A percentile compares a stretch with the other conserved stretches of the same genome.
Conservation (phyloP, 2,329 filamentous ascomycete species). For the Sporothrix sp. region DNA sequence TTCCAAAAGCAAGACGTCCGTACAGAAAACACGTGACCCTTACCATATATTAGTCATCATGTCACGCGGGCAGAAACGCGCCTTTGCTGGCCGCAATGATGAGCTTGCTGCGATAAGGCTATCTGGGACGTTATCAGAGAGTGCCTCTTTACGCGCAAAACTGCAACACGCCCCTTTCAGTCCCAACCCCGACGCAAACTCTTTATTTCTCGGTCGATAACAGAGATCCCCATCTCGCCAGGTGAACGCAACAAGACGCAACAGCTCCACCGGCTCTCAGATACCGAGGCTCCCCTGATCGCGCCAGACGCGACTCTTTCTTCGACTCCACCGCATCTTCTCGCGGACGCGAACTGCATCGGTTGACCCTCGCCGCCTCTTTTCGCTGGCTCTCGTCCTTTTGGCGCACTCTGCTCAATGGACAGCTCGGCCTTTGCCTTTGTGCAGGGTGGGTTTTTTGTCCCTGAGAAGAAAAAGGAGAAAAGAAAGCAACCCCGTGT, state of each 20-base stretch:
- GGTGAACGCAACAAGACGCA: too few species aligned
- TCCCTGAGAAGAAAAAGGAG: too few species aligned
- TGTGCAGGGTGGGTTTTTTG: conserved; percentile 4
- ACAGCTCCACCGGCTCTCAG: not conserved
- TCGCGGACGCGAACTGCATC: not conserved
- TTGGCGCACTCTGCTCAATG: conserved; percentile 5
- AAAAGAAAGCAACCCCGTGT: too few species aligned
- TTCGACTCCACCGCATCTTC: not conserved
- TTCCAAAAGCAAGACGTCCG: not conserved
- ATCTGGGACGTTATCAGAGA: conserved; percentile 7
- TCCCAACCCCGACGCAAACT: not conserved
- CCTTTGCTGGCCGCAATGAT: conserved; percentile 5
- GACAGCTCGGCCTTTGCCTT: conserved; percentile 7
- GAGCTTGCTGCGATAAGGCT: conserved; percentile 11
- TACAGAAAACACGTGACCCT: not conserved
- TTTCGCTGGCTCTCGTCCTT: not conserved
- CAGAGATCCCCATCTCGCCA: not conserved
- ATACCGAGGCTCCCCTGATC: not conserved
- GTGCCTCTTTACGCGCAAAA: not conserved
- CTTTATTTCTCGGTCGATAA: not conserved
- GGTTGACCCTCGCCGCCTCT: not conserved
- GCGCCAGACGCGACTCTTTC: not conserved
- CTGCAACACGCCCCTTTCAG: not conserved
- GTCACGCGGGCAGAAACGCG: not conserved
- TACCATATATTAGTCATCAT: not conserved